Base-by-base conservation (phyloP, 2,329 filamentous ascomycete genomes). In the Monilinia aucupariae region DNA sequence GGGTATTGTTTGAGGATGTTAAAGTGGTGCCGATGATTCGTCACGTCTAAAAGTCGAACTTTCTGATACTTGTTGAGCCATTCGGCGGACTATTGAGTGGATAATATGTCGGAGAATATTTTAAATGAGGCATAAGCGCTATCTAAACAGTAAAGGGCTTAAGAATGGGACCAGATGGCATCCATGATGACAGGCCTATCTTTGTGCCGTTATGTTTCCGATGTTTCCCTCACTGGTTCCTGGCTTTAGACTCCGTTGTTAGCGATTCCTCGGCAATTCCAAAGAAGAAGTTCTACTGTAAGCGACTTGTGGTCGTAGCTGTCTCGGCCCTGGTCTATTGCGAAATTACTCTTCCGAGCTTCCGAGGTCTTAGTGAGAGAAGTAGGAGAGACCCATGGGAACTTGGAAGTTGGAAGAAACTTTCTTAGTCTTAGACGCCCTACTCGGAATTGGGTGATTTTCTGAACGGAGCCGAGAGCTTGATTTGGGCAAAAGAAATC, bases 61-160 rank as follows among this genome's bases (percentile, higher is more conserved):
- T 43, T 43, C 34, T 43, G 48, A 61, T 43, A 52, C 32, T 37
- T 27, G 49, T 34, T 34, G 49, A 54, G 17, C 59, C 49, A 45
- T 22, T 45, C 3, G 41, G 56, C 49, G 49, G 52, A 27, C 37
- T 43, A 37, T 8, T 39, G 43, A 62, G 60, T 62, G 60, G 60
- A 25, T 27, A 56, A 41, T 41, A 25, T 48, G 49, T 56, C 60
- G 51, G 43, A 62, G 51, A 58, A 56, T 56, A 62, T 62, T 62
- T 62, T 49, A 62, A 39, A 58, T 62, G 60, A 56, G 50, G 47
- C 60, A 58, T 41, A 58, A 56, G 60, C 51, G 60, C 60, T 22
- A 56, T 62, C 51, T 30, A 15, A 48, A 37, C 30, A 34, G 27
- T 30, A 22, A 34, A 49, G 39, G 50, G 13, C 43, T 49, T 20